Conservation (phyloP, 805 yeast species). For the Nakazawaea ernobii region DNA sequence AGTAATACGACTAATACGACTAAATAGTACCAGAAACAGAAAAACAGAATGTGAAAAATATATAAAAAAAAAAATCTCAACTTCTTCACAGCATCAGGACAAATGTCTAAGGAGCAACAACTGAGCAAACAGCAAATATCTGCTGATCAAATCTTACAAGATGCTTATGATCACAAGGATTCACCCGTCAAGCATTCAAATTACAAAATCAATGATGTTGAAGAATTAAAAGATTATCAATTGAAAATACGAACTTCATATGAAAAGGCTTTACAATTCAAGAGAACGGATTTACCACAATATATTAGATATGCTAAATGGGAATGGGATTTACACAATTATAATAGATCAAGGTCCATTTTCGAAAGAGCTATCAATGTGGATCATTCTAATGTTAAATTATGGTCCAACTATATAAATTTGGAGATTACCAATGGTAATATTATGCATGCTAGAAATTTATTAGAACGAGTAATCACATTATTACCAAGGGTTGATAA, state of each 20-base stretch:
- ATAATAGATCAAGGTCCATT: slow-evolving; percentile 74
- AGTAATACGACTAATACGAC: no score
- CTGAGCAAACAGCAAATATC: slow-evolving; percentile 46
- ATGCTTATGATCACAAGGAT: slow-evolving; percentile 49
- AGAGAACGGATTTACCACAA: slow-evolving; percentile 74
- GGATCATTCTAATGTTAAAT: slow-evolving; percentile 66
- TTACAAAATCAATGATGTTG: slow-evolving; percentile 61
- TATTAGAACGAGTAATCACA: slow-evolving; percentile 72
- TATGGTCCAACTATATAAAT: slow-evolving; percentile 84
- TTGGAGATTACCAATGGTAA: slow-evolving; percentile 66
- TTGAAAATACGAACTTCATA: slow-evolving; percentile 72
- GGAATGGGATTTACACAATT: slow-evolving; percentile 78
- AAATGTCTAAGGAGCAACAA: not conserved
- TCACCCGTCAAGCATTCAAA: slow-evolving; percentile 34
- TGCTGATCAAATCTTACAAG: slow-evolving; percentile 57
- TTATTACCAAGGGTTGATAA: slow-evolving; percentile 76
- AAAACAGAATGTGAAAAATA: no score
- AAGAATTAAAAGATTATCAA: slow-evolving; percentile 74
- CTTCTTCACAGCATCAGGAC: not conserved
- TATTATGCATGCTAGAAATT: slow-evolving; percentile 82
- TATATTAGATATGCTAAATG: slow-evolving; percentile 91
- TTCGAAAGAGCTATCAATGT: slow-evolving; percentile 84
- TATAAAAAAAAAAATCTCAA: no score
- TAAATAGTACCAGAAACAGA: no score
- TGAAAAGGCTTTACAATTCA: slow-evolving; percentile 83